Percentiles rank a stretch among this genome's conserved stretches.
These are phyloP conservation scores for Pseudovirgaria hyperparasitica DNA, from an alignment of 2,329 filamentous ascomycete genomes.

Conservation along the genomic window DNA sequence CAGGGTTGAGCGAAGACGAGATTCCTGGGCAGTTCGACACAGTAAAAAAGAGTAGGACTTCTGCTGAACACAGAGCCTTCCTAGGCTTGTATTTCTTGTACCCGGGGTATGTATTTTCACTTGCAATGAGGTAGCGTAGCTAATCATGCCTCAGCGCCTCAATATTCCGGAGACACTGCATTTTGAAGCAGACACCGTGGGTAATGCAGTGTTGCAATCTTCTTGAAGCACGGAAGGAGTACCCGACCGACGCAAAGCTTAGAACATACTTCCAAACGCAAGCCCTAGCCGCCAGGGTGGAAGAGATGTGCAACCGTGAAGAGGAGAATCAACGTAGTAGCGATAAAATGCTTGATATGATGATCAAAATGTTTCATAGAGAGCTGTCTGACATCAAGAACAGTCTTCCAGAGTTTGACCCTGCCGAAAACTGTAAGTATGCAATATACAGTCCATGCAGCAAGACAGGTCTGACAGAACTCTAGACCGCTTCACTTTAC, in stretches of 20 bases:
- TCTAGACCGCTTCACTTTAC: slow-evolving; percentile 1
- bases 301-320: slow-evolving; percentile 9
- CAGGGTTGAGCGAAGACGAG: too few relatives aligned
- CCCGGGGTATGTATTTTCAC: slow-evolving; percentile 7
- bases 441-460: not conserved
- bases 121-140: not conserved
- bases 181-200: slow-evolving; percentile 8
- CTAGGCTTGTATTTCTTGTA: slow-evolving; percentile 11
- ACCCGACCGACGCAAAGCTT: slow-evolving; percentile 11
- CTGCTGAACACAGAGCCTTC: slow-evolving; percentile 10
- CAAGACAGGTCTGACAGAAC: too few relatives aligned
- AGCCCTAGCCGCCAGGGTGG: slow-evolving; percentile 10
- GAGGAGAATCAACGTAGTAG: slow-evolving; percentile 13
- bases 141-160: slow-evolving; percentile 7
- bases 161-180: slow-evolving; percentile 11
- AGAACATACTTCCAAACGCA: slow-evolving; percentile 9
- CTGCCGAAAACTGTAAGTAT: not conserved
- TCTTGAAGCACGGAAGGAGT: slow-evolving; percentile 6
- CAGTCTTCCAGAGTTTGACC: not conserved
- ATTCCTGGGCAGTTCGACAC: not conserved
- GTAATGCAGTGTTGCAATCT: slow-evolving; percentile 9
- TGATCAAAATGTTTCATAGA: slow-evolving; percentile 9
- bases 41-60: slow-evolving; percentile 2
- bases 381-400: slow-evolving; percentile 9
- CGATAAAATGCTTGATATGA: slow-evolving; percentile 9